phyloP scores from a whole-genome alignment of 352 stramenopile species.

The Pythium monospermum region DNA sequence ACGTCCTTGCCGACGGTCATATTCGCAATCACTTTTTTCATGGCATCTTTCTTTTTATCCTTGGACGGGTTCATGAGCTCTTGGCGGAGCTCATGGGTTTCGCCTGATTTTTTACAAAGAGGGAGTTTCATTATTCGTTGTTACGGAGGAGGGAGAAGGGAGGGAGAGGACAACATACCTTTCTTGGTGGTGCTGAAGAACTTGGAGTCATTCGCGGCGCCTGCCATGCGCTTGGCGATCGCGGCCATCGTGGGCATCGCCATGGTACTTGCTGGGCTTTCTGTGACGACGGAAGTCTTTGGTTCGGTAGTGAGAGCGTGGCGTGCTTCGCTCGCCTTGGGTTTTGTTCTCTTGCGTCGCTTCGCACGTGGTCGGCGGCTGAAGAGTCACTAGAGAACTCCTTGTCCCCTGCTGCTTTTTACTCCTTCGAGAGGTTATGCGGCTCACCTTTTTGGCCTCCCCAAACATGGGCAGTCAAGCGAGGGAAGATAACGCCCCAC shows the following conservation, averaged over 20 bases:
- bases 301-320: no score
- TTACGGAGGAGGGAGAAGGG: neutral
- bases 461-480: no score
- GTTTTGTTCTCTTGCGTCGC: neutral
- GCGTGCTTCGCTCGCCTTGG: no score
- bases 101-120: conserved; percentile 36
- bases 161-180: conserved; percentile 26
- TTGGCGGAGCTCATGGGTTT: conserved; percentile 97
- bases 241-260: conserved; percentile 85
- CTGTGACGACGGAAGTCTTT: no score
- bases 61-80: conserved; percentile 96
- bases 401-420: no score
- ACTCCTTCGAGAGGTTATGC: no score
- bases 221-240: conserved; percentile 84
- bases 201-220: conserved; percentile 93
- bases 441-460: no score
- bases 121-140: no score
- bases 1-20: conserved; percentile 99
- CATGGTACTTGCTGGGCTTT: conserved; percentile 34
- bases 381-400: neutral
- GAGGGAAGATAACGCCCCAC: no score
- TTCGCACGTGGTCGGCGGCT: neutral
- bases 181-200: conserved; percentile 99
- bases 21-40: conserved; percentile 99
- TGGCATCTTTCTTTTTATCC: conserved; percentile 98